phyloP scores from a whole-genome alignment of 2,329 filamentous ascomycete species.

The Furcasterigmium sp. region DNA sequence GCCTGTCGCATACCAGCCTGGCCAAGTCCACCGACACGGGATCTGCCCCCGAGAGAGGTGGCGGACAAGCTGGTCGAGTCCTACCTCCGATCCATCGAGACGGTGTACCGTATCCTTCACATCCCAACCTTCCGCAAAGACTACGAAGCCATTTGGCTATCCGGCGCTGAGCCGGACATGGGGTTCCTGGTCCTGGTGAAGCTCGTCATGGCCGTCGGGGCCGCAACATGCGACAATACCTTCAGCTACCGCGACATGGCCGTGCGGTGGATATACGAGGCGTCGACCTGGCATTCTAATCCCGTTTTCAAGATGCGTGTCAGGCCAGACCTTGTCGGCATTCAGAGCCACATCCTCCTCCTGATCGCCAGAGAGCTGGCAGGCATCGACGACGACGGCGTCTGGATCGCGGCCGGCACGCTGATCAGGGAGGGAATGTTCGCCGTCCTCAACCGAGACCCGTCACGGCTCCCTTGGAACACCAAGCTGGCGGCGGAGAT shows the following conservation, averaged over 20 bases:
- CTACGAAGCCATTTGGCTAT: conserved; percentile 46
- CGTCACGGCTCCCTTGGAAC: conserved; percentile 27
- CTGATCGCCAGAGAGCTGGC: conserved; percentile 33
- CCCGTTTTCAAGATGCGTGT: conserved; percentile 45
- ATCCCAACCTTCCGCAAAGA: conserved; percentile 41
- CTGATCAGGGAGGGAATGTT: conserved; percentile 40
- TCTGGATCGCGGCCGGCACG: conserved; percentile 40
- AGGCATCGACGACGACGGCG: conserved; percentile 35
- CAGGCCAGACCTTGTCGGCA: conserved; percentile 25
- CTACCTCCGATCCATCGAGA: conserved; percentile 44
- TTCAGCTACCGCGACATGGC: conserved; percentile 46
- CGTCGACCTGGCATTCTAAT: conserved; percentile 46
- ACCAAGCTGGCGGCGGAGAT: conserved; percentile 35
- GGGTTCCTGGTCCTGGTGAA: conserved; percentile 52
- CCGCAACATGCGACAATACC: conserved; percentile 40
- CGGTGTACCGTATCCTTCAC: conserved; percentile 43
- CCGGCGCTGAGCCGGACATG: conserved; percentile 19
- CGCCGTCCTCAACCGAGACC: conserved; percentile 47
- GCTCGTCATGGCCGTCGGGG: conserved; percentile 52
- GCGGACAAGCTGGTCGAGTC: conserved; percentile 41
- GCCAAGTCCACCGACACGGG: conserved; percentile 32
- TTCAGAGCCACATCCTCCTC: conserved; percentile 39
- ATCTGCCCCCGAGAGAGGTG: conserved; percentile 40
- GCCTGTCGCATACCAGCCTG: conserved; percentile 38
- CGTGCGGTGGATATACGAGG: conserved; percentile 53